Evolutionary conservation across 441 rosid species (phyloP), one percentile per base, ranked within the genome.

Genomic region (Pelargonium cotyledonis): DNA sequence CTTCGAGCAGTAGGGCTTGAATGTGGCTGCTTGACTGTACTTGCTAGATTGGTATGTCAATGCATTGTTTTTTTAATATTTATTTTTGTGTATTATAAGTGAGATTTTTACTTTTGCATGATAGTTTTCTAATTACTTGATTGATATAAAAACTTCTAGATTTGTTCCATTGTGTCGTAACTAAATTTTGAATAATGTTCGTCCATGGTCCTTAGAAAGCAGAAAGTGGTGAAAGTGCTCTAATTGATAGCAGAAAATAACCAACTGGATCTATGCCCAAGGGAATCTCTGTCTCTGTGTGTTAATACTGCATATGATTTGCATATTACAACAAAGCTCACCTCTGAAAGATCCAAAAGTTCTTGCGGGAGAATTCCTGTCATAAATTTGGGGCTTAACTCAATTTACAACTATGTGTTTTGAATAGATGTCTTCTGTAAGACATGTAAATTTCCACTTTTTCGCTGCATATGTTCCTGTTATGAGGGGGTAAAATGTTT

Each of bases 1-100:
- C 82, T 92, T 72, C 87, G 96, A 80, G 98, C 94, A 70, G 90
- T 79, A 16, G 97, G 97, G 12, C 98, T 90, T 70, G 88, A 88
- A 67, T 95, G 99, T 79, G 98, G 96, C 68, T 95, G 99, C 85
- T 80, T 90, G 74, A 76, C 86, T 0, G 69, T 83, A 76, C 85
- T 86, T 72, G 82, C 94, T 19, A 91, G 86, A 86, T 82, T 90
- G 97, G 99, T 95, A 85, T 69, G 67, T 57, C 67, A 58, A 5
- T 9, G 26, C 67, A 31, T 47, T 46, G 41, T 15, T 69, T 65
- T 65, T 21, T 21, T 23, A 18, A 21, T 21, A 21, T 21, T 58
- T 19, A 18, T 0, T 38, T 38, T 6, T 38, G 0, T 38, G 8
- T 38, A 61, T 61, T 23, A 10, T 23, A 23, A 11, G 11, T 12